Evolutionary conservation across 2,329 filamentous ascomycete genomes (phyloP).

Genomic region (Ustulina deusta): DNA sequence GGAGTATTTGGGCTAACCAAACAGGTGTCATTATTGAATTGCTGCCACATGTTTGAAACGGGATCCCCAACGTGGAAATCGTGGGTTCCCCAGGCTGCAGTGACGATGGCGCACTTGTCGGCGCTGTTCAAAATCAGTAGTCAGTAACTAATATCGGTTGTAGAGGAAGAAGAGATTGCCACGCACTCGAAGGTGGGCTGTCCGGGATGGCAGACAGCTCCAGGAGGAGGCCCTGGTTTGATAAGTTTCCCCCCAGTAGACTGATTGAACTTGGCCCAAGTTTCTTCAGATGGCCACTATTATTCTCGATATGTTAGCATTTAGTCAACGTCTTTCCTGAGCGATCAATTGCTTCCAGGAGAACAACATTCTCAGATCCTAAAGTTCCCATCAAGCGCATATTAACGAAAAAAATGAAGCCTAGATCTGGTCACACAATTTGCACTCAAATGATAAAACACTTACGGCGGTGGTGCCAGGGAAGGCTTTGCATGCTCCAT

Average conservation of each 20-base stretch:
- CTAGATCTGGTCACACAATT: neutral
- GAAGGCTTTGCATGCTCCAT: slow-evolving; percentile 59
- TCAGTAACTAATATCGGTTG: neutral
- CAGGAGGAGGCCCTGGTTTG: slow-evolving; percentile 56
- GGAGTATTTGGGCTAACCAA: slow-evolving; percentile 55
- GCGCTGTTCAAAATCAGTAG: slow-evolving; percentile 20
- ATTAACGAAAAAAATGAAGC: neutral
- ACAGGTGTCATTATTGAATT: slow-evolving; percentile 64
- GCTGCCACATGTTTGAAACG: slow-evolving; percentile 55
- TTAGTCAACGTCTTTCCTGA: neutral
- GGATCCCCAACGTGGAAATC: slow-evolving; percentile 55
- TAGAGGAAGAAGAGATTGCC: neutral
- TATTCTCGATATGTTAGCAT: slow-evolving; percentile 23
- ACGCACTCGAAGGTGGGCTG: slow-evolving; percentile 50
- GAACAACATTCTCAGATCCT: neutral
- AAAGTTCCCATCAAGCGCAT: neutral
- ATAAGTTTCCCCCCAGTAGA: slow-evolving; percentile 59
- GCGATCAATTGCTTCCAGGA: neutral
- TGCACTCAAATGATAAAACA: neutral
- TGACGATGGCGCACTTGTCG: slow-evolving; percentile 50
- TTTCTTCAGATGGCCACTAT: slow-evolving; percentile 60
- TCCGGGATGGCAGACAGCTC: slow-evolving; percentile 58
- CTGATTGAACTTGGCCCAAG: slow-evolving; percentile 61
- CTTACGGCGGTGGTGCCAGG: slow-evolving; percentile 54
- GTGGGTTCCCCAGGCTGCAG: slow-evolving; percentile 50